These are phyloP conservation scores for Penicillium verrucosum DNA, from an alignment of 2,329 filamentous ascomycete species.

Conservation along the genomic window DNA sequence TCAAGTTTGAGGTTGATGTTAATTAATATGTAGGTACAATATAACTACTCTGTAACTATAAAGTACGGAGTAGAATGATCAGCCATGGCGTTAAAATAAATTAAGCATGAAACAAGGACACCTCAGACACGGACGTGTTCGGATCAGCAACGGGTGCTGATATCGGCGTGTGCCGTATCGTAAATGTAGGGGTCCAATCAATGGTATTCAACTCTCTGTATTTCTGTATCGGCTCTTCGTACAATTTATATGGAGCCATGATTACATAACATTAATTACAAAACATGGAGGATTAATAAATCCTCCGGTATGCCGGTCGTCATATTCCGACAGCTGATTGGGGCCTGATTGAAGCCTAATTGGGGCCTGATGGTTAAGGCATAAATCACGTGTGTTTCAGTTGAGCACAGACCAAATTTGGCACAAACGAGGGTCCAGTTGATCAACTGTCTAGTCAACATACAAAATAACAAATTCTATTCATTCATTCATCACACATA, in stretches of 20 bases:
- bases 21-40: too few species aligned
- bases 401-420: background rate
- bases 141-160: background rate
- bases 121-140: background rate
- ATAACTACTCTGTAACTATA: background rate
- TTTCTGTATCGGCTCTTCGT: too few species aligned
- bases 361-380: background rate
- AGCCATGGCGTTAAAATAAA: background rate
- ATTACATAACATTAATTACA: too few species aligned
- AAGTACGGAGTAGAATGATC: background rate
- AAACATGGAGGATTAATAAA: too few species aligned
- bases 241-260: too few species aligned
- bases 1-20: background rate
- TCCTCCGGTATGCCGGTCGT: too few species aligned
- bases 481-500: background rate
- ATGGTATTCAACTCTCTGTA: too few species aligned
- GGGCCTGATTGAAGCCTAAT: background rate
- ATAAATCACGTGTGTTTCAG: background rate
- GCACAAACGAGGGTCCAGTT: background rate
- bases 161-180: too few species aligned
- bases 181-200: too few species aligned
- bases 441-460: background rate
- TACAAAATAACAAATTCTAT: background rate
- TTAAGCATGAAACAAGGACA: constrained; percentile 4
- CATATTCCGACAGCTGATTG: too few species aligned